phyloP scores from a whole-genome alignment of 495 filamentous ascomycete genomes.

The Immersiella caudata region DNA sequence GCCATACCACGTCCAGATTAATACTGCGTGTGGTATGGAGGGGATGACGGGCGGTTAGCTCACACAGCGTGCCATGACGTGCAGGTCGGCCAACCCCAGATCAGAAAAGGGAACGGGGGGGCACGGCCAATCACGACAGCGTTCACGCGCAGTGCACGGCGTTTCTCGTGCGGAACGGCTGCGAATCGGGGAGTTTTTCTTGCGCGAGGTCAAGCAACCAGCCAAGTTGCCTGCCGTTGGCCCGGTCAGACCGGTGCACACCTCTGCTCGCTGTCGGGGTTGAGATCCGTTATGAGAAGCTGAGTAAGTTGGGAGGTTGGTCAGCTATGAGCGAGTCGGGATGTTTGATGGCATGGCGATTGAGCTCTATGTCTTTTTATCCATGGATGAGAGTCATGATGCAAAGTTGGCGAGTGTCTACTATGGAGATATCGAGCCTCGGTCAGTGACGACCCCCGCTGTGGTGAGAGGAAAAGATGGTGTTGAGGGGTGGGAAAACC shows the following conservation, averaged over 20 bases:
- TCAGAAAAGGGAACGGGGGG: not conserved
- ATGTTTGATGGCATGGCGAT: slow-evolving; percentile 5
- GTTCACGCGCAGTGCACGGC: not conserved
- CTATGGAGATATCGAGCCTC: not conserved
- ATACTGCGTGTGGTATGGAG: not conserved
- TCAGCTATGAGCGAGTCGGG: not conserved
- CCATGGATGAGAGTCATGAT: not conserved
- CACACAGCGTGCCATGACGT: not conserved
- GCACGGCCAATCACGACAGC: not conserved
- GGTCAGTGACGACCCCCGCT: not conserved
- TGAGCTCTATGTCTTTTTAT: not conserved
- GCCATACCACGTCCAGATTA: not conserved
- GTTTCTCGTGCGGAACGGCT: not conserved
- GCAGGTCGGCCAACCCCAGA: slow-evolving; percentile 1
- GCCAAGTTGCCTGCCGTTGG: not conserved
- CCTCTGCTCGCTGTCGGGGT: not conserved
- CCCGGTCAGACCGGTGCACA: not conserved
- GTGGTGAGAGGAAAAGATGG: not conserved
- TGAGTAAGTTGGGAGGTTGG: not conserved
- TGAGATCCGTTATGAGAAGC: not conserved
- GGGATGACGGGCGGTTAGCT: not conserved
- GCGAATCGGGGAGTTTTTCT: not conserved
- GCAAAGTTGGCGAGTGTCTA: not conserved
- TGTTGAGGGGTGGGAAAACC: not conserved
- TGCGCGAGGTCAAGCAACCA: not conserved